Evolutionary conservation across 2,329 filamentous ascomycete species (phyloP).

Genomic region (Aureobasidium melanogenum): DNA sequence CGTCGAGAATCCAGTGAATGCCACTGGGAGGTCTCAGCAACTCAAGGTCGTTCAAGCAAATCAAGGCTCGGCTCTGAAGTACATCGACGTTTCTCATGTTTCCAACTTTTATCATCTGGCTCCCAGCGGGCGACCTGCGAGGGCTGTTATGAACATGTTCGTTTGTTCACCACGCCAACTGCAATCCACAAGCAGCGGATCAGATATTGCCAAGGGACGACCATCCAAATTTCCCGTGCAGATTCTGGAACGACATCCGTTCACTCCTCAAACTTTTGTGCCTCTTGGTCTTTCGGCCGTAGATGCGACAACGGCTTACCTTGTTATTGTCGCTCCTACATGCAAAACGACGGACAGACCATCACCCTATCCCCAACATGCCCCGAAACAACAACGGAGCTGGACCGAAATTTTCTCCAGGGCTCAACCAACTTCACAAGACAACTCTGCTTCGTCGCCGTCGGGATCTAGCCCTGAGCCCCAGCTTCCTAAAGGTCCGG

Average conservation of each 20-base stretch:
- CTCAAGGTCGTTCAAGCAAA: conserved; percentile 56
- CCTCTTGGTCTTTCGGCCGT: conserved; percentile 54
- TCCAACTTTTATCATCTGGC: conserved; percentile 61
- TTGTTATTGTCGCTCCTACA: conserved; percentile 84
- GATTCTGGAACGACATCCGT: conserved; percentile 85
- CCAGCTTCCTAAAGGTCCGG: conserved; percentile 34
- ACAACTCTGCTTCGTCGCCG: conserved; percentile 35
- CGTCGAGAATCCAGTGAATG: conserved; percentile 54
- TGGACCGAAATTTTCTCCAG: conserved; percentile 33
- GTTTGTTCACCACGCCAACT: conserved; percentile 63
- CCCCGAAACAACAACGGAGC: conserved; percentile 17
- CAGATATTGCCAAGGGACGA: not conserved
- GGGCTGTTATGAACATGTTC: conserved; percentile 78
- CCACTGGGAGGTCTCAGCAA: conserved; percentile 13
- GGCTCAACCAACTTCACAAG: conserved; percentile 37
- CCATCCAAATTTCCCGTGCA: conserved; percentile 51
- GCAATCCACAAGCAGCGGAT: conserved; percentile 21
- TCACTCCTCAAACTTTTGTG: conserved; percentile 86
- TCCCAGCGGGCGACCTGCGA: conserved; percentile 48
- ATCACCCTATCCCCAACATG: conserved; percentile 35
- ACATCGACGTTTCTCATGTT: conserved; percentile 67
- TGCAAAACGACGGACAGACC: conserved; percentile 21
- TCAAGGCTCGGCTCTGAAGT: conserved; percentile 83
- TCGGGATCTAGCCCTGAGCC: conserved; percentile 14
- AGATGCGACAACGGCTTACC: conserved; percentile 49